phyloP scores from a whole-genome alignment of 257 asterid species.

The Gentiana macrophylla region DNA sequence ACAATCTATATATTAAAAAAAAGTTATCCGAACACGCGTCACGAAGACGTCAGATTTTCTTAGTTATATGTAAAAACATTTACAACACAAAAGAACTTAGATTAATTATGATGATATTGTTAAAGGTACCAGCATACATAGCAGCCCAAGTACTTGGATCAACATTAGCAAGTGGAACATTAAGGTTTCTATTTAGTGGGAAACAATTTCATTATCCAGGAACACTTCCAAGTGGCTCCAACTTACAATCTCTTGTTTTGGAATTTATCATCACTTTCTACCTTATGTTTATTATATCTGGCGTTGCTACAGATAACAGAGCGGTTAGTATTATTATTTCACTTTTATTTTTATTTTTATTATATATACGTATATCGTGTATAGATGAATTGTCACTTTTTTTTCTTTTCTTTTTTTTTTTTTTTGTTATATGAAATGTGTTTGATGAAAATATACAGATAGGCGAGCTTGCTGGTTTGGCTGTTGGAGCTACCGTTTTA shows the following conservation, averaged over 20 bases:
- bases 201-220: conserved; percentile 15
- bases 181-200: conserved; percentile 14
- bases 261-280: conserved; percentile 33
- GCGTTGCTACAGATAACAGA: conserved; percentile 24
- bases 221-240: conserved; percentile 23
- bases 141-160: conserved; percentile 20
- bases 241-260: conserved; percentile 18
- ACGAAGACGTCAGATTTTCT: no score
- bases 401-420: no score
- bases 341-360: not conserved
- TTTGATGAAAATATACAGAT: conserved; percentile 8
- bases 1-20: no score
- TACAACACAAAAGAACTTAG: no score
- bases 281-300: conserved; percentile 29
- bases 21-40: no score
- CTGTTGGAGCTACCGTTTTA: conserved; percentile 19
- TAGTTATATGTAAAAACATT: no score
- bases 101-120: not conserved
- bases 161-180: conserved; percentile 32
- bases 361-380: not conserved
- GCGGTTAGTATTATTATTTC: conserved; percentile 15
- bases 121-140: conserved; percentile 25
- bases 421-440: not conserved
- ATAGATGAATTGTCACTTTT: no score
- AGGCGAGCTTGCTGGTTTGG: conserved; percentile 14